These are phyloP conservation scores for Leishmania aethiopica DNA, from an alignment of 208 protist genomes.

Conservation along the genomic window DNA sequence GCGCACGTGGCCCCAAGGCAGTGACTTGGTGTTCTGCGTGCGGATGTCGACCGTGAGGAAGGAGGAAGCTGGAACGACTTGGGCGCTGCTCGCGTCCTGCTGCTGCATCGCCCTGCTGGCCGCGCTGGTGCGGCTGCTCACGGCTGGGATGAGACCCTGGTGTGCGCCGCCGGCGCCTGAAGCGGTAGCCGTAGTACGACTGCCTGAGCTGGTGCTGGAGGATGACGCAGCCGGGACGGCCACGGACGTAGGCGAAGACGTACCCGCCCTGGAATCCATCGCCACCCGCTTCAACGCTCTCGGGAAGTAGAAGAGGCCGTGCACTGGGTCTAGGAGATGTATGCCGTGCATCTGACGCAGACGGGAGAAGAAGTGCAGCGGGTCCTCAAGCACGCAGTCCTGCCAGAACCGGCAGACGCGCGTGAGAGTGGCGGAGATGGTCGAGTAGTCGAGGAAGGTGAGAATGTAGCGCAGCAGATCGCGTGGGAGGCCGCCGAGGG, in stretches of 20 bases:
- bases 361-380: constrained; percentile 25
- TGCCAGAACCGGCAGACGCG: constrained; percentile 41
- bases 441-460: constrained; percentile 55
- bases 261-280: constrained; percentile 19
- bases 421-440: constrained; percentile 28
- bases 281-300: constrained; percentile 47
- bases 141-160: neutral
- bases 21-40: constrained; percentile 50
- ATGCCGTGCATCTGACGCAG: constrained; percentile 56
- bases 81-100: constrained; percentile 10
- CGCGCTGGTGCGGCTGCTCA: neutral
- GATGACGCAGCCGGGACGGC: neutral
- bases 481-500: constrained; percentile 41
- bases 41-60: constrained; percentile 60
- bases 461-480: constrained; percentile 43
- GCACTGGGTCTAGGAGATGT: constrained; percentile 48
- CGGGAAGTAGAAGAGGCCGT: constrained; percentile 55
- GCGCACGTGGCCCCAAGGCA: constrained; percentile 43
- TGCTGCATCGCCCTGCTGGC: constrained; percentile 2
- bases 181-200: neutral
- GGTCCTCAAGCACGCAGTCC: constrained; percentile 30
- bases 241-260: neutral
- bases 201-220: neutral
- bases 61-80: constrained; percentile 28
- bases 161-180: neutral